These are phyloP conservation scores for Xylaria palmicola DNA, from an alignment of 495 filamentous ascomycete species.

Conservation along the genomic window DNA sequence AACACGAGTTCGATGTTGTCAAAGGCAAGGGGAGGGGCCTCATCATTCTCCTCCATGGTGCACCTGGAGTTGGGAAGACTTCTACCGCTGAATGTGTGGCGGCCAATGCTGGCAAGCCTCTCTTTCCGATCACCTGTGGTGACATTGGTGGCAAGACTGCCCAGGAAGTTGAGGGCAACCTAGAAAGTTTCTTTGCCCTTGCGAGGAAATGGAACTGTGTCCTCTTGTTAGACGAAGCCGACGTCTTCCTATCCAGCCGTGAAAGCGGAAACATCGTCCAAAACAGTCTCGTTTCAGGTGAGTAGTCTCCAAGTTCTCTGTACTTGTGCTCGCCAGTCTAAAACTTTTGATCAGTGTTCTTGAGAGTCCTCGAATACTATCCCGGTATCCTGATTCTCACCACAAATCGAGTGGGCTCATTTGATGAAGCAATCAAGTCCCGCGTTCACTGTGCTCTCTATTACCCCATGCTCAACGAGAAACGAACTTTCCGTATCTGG, in stretches of 20 bases:
- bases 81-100: constrained; percentile 32
- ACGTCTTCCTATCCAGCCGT: constrained; percentile 54
- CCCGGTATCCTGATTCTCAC: constrained; percentile 53
- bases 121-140: constrained; percentile 34
- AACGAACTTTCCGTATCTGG: constrained; percentile 34
- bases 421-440: constrained; percentile 52
- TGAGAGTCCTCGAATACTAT: constrained; percentile 49
- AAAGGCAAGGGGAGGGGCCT: background rate
- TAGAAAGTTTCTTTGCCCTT: constrained; percentile 40
- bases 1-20: constrained; percentile 26
- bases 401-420: constrained; percentile 47
- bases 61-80: constrained; percentile 49
- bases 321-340: background rate
- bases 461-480: constrained; percentile 39
- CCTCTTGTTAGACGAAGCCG: constrained; percentile 56
- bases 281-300: constrained; percentile 41
- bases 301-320: constrained; percentile 16
- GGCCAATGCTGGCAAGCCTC: constrained; percentile 1
- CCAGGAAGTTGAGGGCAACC: constrained; percentile 38
- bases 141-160: background rate
- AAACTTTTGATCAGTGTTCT: background rate
- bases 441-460: constrained; percentile 48
- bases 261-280: constrained; percentile 40
- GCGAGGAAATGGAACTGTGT: constrained; percentile 49
- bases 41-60: constrained; percentile 37